Conservation (phyloP, 331 rosid species). For the Cydonia oblonga region DNA sequence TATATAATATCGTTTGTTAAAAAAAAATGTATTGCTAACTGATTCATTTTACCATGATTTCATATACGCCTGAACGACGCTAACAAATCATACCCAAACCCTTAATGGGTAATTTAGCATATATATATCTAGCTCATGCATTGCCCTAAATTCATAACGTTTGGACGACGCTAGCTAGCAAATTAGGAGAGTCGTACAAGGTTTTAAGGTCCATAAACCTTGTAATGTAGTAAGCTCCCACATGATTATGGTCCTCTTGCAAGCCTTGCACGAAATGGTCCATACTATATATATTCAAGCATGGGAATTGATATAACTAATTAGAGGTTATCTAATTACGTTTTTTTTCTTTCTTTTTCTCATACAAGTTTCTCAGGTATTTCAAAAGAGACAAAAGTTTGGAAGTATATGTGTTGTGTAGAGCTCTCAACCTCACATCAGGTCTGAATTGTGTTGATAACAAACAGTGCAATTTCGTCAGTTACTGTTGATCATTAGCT, state of each 20-base stretch:
- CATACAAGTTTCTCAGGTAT: neutral
- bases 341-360: neutral
- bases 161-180: neutral
- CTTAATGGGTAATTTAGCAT: neutral
- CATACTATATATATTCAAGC: neutral
- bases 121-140: neutral
- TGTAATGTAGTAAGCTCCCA: neutral
- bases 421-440: neutral
- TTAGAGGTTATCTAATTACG: neutral
- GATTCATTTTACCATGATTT: neutral
- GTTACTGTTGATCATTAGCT: slow-evolving; percentile 1
- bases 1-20: too few relatives aligned
- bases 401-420: neutral
- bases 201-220: neutral
- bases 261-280: slow-evolving; percentile 3
- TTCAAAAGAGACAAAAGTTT: slow-evolving; percentile 2
- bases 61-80: neutral
- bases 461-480: slow-evolving; percentile 4
- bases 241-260: neutral
- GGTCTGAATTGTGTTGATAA: neutral
- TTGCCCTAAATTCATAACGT: neutral
- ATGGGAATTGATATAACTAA: neutral
- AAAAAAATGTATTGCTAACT: neutral
- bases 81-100: neutral
- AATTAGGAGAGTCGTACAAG: neutral